Evolutionary conservation across 345 rosid species (phyloP), one percentile per base, ranked within the genome.

Genomic region (Cardamine occulta): DNA sequence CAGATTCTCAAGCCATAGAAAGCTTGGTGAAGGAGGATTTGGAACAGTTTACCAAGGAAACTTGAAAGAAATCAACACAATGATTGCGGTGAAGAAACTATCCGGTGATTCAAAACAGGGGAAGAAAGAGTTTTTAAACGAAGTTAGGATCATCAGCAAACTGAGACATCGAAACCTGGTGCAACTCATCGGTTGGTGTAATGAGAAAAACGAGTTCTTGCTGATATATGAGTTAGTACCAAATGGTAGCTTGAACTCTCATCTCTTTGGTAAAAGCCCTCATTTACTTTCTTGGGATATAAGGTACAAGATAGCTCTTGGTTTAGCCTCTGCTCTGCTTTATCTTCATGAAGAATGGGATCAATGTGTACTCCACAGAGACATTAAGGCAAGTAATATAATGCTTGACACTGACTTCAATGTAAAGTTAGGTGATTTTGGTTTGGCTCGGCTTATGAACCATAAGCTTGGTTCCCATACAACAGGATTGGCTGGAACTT

Each of bases 401-500:
- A 79, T 79, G 80, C 63, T 85, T 12, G 84, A 82, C 47, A 70
- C 74, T 6, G 59, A 49, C 15, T 85, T 81, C 35, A 81, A 81
- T 65, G 83, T 48, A 4, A 86, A 84, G 78, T 47, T 84, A 7
- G 89, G 89, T n/a, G 82, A 86, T 61, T 86, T 84, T 1, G 85
- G 86, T 10, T 34, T 84, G 39, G 87, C 86, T 19, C 32, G 82
- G 62, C 49, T 65, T 15, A 63, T 77, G 80, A 72, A 76, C 66
- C 86, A 84, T 68, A 82, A 84, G 51, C 55, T 80, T 39, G 85
- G 76, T 10, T 72, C 79, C 0, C 77, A 75, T 21, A 80, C 83
- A 6, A 84, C 79, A 7, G 77, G 80, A 0, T 59, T 84, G 61
- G 83, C 80, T 5, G 85, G 87, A 28, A 86, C 87, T 5, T 66